Evolutionary conservation across 768 basidiomycete genomes (phyloP), one percentile per base, ranked within the genome.

Genomic region (Nevesoporus exiguus): DNA sequence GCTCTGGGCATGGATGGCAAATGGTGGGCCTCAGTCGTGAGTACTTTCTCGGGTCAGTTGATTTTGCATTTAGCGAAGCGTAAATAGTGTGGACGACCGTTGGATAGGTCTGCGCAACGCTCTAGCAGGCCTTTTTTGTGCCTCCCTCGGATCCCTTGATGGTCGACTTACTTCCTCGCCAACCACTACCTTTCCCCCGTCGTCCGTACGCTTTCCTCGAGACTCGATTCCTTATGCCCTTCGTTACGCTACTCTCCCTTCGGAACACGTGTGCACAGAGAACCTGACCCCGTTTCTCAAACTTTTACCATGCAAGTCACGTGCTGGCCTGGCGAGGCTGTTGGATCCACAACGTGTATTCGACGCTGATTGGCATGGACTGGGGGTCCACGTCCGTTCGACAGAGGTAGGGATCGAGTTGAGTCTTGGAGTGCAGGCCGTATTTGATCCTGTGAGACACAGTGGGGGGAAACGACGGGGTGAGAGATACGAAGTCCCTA

Each of bases 271-370:
- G n/a, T 99, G 96, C 66, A 98, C 96, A 5, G 97, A 98, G 67
- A 98, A 98, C 64, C 75, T 98, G 9, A 98, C 96, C 0, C 96
- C 97, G 0, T 97, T 98, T 73, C 78, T 98, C 54, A 93, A 96
- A 66, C 83, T 98, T 10, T 75, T 98, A 1, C 97, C 97, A 0
- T 98, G 96, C 76, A 92, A 97, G 65, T 84, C 90, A 6, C 74
- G 79, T 19, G 92, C 94, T 0, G 95, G 97, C 13, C 78, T 98
- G 21, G 90, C 93, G 0, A 76, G 72, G 15, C 77, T 98, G 22
- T 75, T 98, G 41, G 91, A 94, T 64, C 89, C 93, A 0, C 91
- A 96, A 61, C 79, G 77, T 3, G 71, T 96, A 3, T 94, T 98
- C 61, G 90, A 93, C 59, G 89, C 91, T 5, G 86, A 93, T 61